phyloP scores from a whole-genome alignment of 768 basidiomycete species.

The Lepiota brunneoincarnata region DNA sequence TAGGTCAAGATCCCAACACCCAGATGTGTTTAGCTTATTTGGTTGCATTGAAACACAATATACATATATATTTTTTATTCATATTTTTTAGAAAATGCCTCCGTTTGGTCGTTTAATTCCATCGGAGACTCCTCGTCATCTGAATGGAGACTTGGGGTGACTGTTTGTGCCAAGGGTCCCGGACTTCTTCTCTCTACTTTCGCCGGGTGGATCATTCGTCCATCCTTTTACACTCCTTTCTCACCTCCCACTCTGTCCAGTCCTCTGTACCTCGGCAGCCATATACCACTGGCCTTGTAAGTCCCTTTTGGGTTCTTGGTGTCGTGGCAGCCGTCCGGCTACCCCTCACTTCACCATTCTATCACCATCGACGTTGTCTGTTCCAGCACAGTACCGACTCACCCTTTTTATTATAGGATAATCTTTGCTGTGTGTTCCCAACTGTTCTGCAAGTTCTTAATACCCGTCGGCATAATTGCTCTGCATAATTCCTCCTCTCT shows the following conservation, averaged over 20 bases:
- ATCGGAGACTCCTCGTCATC: constrained; percentile 13
- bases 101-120: constrained; percentile 26
- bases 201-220: constrained; percentile 3
- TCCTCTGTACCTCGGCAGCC: constrained; percentile 20
- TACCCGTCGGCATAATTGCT: constrained; percentile 4
- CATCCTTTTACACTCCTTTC: constrained; percentile 20
- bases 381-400: background rate
- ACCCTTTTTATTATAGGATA: background rate
- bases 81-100: constrained; percentile 24
- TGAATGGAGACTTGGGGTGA: constrained; percentile 13
- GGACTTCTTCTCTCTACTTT: constrained; percentile 8
- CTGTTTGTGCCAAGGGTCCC: constrained; percentile 20
- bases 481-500: constrained; percentile 1
- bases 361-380: background rate
- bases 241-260: constrained; percentile 25
- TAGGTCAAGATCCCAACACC: constrained; percentile 18
- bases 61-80: constrained; percentile 29
- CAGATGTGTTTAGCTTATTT: constrained; percentile 28
- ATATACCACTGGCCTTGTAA: constrained; percentile 10
- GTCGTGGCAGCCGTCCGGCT: background rate
- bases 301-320: background rate
- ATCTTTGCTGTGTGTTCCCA: background rate
- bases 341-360: background rate
- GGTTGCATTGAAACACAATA: constrained; percentile 39
- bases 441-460: constrained; percentile 3